Base-by-base conservation (phyloP, 2,329 filamentous ascomycete genomes). In the Colletotrichum caudatum region DNA sequence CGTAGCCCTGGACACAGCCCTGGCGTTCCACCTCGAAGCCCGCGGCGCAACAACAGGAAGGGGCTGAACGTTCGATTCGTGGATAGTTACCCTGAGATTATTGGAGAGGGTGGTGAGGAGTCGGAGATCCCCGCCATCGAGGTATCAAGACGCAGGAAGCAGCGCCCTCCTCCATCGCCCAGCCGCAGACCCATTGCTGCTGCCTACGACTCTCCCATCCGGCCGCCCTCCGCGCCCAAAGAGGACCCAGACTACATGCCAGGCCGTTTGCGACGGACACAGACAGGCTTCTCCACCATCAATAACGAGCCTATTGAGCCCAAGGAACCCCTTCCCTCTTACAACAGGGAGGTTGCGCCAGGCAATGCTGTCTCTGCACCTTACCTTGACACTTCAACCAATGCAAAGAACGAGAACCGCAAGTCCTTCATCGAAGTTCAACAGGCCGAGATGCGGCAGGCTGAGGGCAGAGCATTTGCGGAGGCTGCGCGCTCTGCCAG, bases 71-170 rank as follows among this genome's bases (percentile, higher is more conserved):
- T 98, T 46, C 89, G 86, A 67, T 98, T 98, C 77, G 88, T 87
- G 64, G 90, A 93, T 75, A 87, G 87, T 12, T 85, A 87, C 66
- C 94, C 95, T 8, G 92, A 94, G 58, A 82, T 97, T 73, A 98
- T 98, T 77, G 95, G 95, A 58, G 92, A 95, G 80, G 95, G 95
- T 69, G 95, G 95, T 44, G 95, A 98, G 77, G 94, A 97, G 80
- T 92, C 92, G 66, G 90, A 93, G 65, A 83, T 88, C 11, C 93
- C 93, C 1, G 88, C 91, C 1, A 84, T 90, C 26, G 92, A 96
- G 78, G 91, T 97, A 66, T 91, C 90, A 6, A 86, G 84, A 78
- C 84, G 83, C 73, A 91, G 87, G 80, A 84, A 77, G 75, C 64
- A 66, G 75, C 81, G 77, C 72, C 78, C 79, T 53, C 78, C 78